Base-by-base conservation (phyloP, 164 flowering plant genomes). In the Macadamia integrifolia region DNA sequence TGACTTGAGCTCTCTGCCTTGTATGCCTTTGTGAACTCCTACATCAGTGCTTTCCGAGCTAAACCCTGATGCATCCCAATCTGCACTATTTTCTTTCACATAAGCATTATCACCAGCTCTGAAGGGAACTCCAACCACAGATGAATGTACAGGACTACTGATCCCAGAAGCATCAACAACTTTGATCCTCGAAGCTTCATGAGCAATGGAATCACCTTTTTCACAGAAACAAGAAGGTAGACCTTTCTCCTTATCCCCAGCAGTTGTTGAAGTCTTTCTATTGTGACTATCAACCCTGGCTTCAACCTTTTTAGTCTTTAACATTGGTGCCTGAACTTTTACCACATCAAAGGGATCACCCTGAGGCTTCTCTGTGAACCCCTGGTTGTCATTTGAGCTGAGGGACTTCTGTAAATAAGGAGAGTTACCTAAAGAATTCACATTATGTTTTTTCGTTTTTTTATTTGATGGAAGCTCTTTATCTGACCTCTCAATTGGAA, bases 1-100 rank as follows among this genome's bases (percentile, higher is more conserved):
- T 43, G 79, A 72, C 50, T 52, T 72, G 55, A 6, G 69, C 62
- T n/a, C 71, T 59, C 48, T 62, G 31, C 56, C 35, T 17, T 56
- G 72, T 70, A 56, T 67, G 15, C 48, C 70, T 55, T 50, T 65
- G 35, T 29, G 17, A 63, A 64, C 13, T 57, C 53, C 60, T 32
- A 60, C 64, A 52, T 46, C 60, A 32, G 82, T 66, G 46, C 74
- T 74, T 69, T 69, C 75, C 13, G 71, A 71, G 64, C 69, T 75
- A 52, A 80, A 78, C 65, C 70, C 63, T 17, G 78, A 70, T 69
- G 71, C 65, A 50, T 52, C 68, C 46, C 15, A 23, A 18, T 62
- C 32, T 43, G 60, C 61, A 49, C 23, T 68, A 6, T 60, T 69
- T 65, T 63, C 73, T 18, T 75, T 63, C 6, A n/a, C 14, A 55